Evolutionary conservation across 805 yeast genomes (phyloP), one percentile per base, ranked within the genome.

Genomic region (Grigorovia jiainica): DNA sequence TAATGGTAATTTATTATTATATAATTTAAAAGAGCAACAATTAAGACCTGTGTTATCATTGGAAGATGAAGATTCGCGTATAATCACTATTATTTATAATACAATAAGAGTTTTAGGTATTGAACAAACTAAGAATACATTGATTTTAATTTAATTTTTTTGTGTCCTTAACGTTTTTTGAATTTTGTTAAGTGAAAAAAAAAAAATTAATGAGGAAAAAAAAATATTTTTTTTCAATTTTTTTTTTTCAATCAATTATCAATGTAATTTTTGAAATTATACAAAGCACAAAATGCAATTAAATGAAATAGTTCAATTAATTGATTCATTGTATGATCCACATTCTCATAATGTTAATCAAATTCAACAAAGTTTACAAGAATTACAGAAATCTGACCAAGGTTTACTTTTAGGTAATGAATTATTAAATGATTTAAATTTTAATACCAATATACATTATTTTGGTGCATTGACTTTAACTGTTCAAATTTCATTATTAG

Each of bases 51-150:
- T 56, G 13, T 43, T 38, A 33, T 56, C 41, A 36, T 53, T 45
- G 47, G 48, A 42, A 39, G 53, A 40, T 41, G 65, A 48, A 34
- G 38, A 55, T 1, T 40, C 47, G 2, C 39, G 42, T 18, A 47
- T 43, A 10, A 58, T 61, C 39, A 51, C 51, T 34, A 48, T 55
- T 5, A 57, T 71, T 5, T 48, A 70, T n/a, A 71, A 72, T 42
- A 57, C 66, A 20, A 56, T 73, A 7, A 58, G 79, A 36, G 43
- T 72, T 31, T 58, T 71, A 32, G 79, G 79, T 1, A 44, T 65
- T 17, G 63, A 63, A 19, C 59, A 59, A 40, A 51, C 67, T 8
- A 55, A 54, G 34, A 52, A 60, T n/a, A 40, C 59, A 4, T 34
- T 61, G 27, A 40, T 60, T 4, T 53, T 61, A 16, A 39, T 27